Evolutionary conservation across 2,329 filamentous ascomycete species (phyloP), one percentile per base, ranked within the genome.

Genomic region (Cladosporium sp.): DNA sequence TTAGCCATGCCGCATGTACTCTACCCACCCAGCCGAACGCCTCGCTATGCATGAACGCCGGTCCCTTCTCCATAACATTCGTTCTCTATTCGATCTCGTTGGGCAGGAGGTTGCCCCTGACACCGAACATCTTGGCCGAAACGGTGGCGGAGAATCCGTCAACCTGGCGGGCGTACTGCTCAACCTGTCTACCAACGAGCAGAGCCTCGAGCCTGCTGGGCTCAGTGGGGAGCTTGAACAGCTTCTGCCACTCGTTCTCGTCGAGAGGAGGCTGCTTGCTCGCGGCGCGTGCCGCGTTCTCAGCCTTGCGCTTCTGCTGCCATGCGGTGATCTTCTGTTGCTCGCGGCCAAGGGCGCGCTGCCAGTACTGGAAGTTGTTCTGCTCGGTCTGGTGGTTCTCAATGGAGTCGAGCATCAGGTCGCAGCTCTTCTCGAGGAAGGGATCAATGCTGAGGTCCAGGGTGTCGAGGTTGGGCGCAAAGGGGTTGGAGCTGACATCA

Each of bases 291-390:
- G 85, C 85, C 25, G 86, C 85, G 67, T 98, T 98, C 80, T 98
- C 93, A 13, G 88, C 85, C 78, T 95, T 95, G 67, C 93, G 86
- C 83, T 98, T 97, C 55, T 85, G 76, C 75, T 97, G 92, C 93
- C 93, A 98, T 58, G 90, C 86, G 49, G 88, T 84, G 63, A 98
- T 96, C 82, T 97, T 98, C 64, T 86, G 76, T 76, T 98, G 93
- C 76, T 98, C 93, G 62, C 93, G 88, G 48, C 85, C 86, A 51
- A 97, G 79, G 66, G 94, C 90, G 64, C 93, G 83, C 75, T 96
- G 90, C 78, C 96, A 96, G 80, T 86, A 88, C 72, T 96, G 91
- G 77, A 94, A 93, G 80, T 98, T 98, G 83, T 97, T 97, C 69
- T 95, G 86, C 73, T 98, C 93, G 53, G 91, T 95, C 76, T 97